Conservation (phyloP, 129 eudicot species). For the Lonicera japonica region DNA sequence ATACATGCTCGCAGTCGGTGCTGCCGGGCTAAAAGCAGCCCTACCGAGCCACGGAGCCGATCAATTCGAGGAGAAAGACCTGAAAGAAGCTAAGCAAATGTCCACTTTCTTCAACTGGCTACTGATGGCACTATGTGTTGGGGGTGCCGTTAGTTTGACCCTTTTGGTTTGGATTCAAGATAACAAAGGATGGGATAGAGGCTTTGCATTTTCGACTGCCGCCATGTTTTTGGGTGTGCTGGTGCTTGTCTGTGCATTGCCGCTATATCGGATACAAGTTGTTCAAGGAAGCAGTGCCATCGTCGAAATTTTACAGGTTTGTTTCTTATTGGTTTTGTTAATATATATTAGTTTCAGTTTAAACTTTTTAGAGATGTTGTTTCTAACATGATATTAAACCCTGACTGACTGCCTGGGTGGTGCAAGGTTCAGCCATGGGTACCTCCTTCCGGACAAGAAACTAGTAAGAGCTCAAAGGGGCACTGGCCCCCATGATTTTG, state of each 20-base stretch:
- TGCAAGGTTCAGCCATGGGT: too few species aligned
- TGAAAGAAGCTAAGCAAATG: conserved; percentile 39
- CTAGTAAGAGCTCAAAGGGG: too few species aligned
- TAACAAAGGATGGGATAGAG: conserved; percentile 62
- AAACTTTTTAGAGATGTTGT: too few species aligned
- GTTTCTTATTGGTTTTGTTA: too few species aligned
- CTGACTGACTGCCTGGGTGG: too few species aligned
- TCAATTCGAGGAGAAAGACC: conserved; percentile 62
- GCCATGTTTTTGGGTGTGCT: conserved; percentile 40
- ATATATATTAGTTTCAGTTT: too few species aligned
- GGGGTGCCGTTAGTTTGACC: conserved; percentile 45
- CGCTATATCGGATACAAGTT: conserved; percentile 47
- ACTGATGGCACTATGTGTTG: conserved; percentile 27
- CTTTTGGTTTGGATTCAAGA: conserved; percentile 58
- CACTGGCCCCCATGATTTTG: too few species aligned
- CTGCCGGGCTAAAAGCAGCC: conserved; percentile 54
- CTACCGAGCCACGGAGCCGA: conserved; percentile 76
- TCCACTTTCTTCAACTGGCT: conserved; percentile 65
- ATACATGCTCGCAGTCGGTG: conserved; percentile 47
- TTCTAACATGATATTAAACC: too few species aligned
- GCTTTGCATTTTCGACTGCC: conserved; percentile 33
- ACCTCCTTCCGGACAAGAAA: too few species aligned
- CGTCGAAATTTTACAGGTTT: conserved; percentile 58
- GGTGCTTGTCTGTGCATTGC: conserved; percentile 35
- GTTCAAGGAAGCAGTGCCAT: conserved; percentile 48